Base-by-base conservation (phyloP, 768 basidiomycete genomes). In the Dendrothele bispora region DNA sequence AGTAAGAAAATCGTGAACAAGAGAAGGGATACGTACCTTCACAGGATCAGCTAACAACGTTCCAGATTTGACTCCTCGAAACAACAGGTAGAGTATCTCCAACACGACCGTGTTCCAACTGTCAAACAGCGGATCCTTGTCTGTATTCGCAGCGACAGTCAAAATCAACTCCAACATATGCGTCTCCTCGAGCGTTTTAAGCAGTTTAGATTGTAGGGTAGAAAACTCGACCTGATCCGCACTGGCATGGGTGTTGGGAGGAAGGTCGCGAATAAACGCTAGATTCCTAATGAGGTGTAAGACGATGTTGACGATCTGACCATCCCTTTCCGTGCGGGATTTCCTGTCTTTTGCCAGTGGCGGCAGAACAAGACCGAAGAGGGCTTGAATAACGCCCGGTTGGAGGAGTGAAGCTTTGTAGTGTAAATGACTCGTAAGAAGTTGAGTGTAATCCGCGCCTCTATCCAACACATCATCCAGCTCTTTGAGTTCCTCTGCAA, bases 401-500 rank as follows among this genome's bases (percentile, higher is more conserved):
- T 71, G 73, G 36, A 94, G 72, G 12, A 92, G 65, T 0, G 87
- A 82, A 0, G 84, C 83, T 68, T 99, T 99, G 80, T 98, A 99
- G 55, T 85, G 74, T 22, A 91, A 69, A 62, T 98, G 95, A 54
- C 87, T 88, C 57, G 79, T 66, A 37, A 86, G 64, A 6, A 98
- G 77, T 50, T 86, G 84, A 1, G 92, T 92, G 66, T 94, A 98
- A 63, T 99, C 97, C 14, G 91, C 82, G 15, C 85, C 82, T 51
- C 79, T 82, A 65, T 90, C 89, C 17, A 82, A 55, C 30, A 86
- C 89, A 36, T 93, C 89, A 61, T 88, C 86, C 45, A 98, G 81
- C 60, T 98, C 97, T 57, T 88, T 89, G 53, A 99, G 74, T 66
- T 98, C 97, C 58, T 91, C 89, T 1, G 92, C 89, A 53, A 98